Evolutionary conservation across 2,329 filamentous ascomycete species (phyloP).

Genomic region (Exophiala sp.): DNA sequence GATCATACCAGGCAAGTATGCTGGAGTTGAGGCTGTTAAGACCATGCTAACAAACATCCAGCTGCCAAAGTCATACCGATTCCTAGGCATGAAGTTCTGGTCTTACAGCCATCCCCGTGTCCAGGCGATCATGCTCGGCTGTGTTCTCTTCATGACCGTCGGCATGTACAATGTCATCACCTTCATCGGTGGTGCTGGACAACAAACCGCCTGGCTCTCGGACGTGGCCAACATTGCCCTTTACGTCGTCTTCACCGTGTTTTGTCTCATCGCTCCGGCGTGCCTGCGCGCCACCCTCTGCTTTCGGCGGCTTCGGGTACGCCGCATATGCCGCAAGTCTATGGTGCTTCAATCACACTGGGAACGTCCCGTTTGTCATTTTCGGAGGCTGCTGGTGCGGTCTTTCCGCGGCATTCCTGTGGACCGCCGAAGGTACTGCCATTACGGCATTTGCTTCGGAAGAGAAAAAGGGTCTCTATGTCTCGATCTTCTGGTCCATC

Average conservation of each 20-base stretch:
- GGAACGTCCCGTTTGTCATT: constrained; percentile 35
- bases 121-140: constrained; percentile 41
- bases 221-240: constrained; percentile 64
- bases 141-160: constrained; percentile 65
- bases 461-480: constrained; percentile 68
- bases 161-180: constrained; percentile 65
- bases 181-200: constrained; percentile 60
- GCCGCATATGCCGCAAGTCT: constrained; percentile 35
- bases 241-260: constrained; percentile 59
- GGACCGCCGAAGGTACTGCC: constrained; percentile 76
- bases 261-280: constrained; percentile 49
- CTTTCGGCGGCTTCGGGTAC: constrained; percentile 32
- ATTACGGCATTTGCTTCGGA: constrained; percentile 82
- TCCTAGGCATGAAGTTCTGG: not conserved
- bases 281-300: constrained; percentile 28
- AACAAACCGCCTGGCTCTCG: constrained; percentile 50
- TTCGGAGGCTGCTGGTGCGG: constrained; percentile 72
- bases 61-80: not conserved
- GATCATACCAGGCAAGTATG: too few species aligned
- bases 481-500: constrained; percentile 79
- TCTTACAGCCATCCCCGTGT: constrained; percentile 4
- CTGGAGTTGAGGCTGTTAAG: not conserved
- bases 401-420: constrained; percentile 71
- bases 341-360: constrained; percentile 36
- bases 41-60: not conserved